Evolutionary conservation across 768 basidiomycete genomes (phyloP).

Genomic region (Suillus sp.): DNA sequence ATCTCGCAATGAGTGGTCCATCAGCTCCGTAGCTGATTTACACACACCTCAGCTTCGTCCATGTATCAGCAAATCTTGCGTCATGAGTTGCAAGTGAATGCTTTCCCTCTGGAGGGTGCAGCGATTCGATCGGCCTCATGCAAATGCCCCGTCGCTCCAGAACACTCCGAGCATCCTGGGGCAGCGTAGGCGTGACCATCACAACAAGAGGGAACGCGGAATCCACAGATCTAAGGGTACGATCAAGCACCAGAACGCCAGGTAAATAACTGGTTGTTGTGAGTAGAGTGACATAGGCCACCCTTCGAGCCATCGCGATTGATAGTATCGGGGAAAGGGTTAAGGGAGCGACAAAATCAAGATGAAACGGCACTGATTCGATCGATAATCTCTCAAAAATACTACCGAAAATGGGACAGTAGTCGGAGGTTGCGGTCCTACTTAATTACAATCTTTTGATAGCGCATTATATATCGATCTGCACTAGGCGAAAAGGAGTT

Average conservation of each 20-base stretch:
- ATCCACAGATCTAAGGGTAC: conserved; percentile 50
- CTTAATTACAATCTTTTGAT: background rate
- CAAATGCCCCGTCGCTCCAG: conserved; percentile 56
- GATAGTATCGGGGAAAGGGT: background rate
- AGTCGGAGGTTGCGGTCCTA: conserved; percentile 1
- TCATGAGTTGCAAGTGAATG: conserved; percentile 40
- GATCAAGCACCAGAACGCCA: conserved; percentile 57
- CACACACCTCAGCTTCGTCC: conserved; percentile 57
- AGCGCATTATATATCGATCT: background rate
- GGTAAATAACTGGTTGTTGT: conserved; percentile 64
- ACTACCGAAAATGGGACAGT: background rate
- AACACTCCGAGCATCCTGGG: conserved; percentile 48
- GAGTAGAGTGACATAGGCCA: conserved; percentile 77
- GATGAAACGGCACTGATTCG: background rate
- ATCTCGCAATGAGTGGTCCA: conserved; percentile 25
- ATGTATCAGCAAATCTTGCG: conserved; percentile 60
- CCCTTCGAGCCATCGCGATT: conserved; percentile 37
- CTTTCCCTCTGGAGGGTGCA: conserved; percentile 51
- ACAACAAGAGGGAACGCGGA: conserved; percentile 78
- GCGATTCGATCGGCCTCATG: conserved; percentile 58
- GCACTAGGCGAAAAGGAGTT: conserved; percentile 7
- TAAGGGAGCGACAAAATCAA: background rate
- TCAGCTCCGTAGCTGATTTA: conserved; percentile 8
- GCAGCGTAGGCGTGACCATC: conserved; percentile 67
- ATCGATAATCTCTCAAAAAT: background rate